phyloP scores from a whole-genome alignment of 2,329 filamentous ascomycete species.

The Pestalotiopsis sp. region DNA sequence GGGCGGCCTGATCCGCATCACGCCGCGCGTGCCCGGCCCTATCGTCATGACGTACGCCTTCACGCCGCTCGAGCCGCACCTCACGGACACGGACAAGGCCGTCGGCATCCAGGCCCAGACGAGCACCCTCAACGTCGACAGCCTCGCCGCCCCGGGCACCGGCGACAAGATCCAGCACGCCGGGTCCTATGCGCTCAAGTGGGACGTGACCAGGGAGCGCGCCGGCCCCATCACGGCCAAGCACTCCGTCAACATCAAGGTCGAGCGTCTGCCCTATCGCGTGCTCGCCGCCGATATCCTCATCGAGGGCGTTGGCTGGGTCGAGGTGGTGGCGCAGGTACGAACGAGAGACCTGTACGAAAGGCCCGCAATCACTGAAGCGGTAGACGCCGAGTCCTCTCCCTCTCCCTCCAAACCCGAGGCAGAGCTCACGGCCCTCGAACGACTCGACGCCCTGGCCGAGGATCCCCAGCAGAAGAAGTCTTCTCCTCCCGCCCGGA shows the following conservation, averaged over 20 bases:
- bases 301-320: constrained; percentile 91
- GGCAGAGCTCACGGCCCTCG: constrained; percentile 21
- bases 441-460: constrained; percentile 21
- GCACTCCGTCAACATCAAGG: constrained; percentile 63
- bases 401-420: constrained; percentile 16
- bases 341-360: constrained; percentile 56
- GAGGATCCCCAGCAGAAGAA: constrained; percentile 17
- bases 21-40: constrained; percentile 66
- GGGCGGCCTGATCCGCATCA: constrained; percentile 86
- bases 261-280: constrained; percentile 75
- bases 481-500: constrained; percentile 8
- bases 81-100: constrained; percentile 81
- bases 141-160: constrained; percentile 63
- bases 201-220: constrained; percentile 82
- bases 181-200: constrained; percentile 72
- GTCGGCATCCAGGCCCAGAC: constrained; percentile 69
- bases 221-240: constrained; percentile 72
- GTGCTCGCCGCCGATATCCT: constrained; percentile 83
- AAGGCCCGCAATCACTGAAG: constrained; percentile 12
- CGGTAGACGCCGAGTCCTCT: background rate
- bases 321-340: constrained; percentile 85
- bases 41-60: constrained; percentile 85
- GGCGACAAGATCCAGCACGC: constrained; percentile 67
- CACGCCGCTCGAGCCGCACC: constrained; percentile 74
- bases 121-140: constrained; percentile 60